Evolutionary conservation across 208 protist genomes (phyloP).

Genomic region (Angomonas ambiguus): DNA sequence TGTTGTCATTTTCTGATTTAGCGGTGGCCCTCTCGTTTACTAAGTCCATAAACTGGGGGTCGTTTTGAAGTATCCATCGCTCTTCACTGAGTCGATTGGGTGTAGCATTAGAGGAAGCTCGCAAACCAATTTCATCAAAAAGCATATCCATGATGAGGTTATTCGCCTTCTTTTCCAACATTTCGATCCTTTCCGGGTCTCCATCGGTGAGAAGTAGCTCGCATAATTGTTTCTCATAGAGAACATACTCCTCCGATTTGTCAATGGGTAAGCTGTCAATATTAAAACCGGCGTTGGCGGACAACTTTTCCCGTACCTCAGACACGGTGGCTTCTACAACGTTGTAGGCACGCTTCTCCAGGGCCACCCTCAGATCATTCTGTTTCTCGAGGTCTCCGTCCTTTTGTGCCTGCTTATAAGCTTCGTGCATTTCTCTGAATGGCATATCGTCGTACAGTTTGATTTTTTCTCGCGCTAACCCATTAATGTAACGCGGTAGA

Average conservation of each 20-base stretch:
- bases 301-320: constrained; percentile 27
- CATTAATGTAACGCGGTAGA: constrained; percentile 3
- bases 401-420: constrained; percentile 43
- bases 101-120: not conserved
- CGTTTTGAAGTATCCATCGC: not conserved
- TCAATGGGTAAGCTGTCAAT: constrained; percentile 32
- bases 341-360: constrained; percentile 14
- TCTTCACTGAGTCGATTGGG: not conserved
- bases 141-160: constrained; percentile 1
- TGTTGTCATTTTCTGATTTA: not conserved
- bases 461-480: not conserved
- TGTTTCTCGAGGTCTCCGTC: constrained; percentile 36
- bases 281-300: constrained; percentile 26
- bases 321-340: constrained; percentile 33
- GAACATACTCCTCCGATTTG: constrained; percentile 25
- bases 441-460: constrained; percentile 3
- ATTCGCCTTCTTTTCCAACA: constrained; percentile 24
- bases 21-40: not conserved
- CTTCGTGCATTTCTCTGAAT: not conserved
- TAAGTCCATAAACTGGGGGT: not conserved
- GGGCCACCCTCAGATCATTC: constrained; percentile 21
- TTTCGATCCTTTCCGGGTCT: constrained; percentile 14
- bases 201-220: constrained; percentile 15
- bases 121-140: not conserved
- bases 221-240: constrained; percentile 25